Base-by-base conservation (phyloP, 2,329 filamentous ascomycete genomes). In the Didymella pinodella region DNA sequence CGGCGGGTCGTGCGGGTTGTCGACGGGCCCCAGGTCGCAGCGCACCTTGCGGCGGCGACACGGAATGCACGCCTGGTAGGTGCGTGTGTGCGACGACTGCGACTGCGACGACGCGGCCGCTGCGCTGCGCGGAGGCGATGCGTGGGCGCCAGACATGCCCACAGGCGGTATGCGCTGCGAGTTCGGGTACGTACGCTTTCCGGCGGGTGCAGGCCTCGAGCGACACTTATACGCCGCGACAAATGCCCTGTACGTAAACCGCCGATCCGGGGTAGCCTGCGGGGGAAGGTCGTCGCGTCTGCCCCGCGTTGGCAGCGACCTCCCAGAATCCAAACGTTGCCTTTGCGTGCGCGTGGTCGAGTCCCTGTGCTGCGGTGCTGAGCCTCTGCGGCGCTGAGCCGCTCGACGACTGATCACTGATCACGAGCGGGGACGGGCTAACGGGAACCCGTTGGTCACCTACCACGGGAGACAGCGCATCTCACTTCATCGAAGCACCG, bases 1-100 rank as follows among this genome's bases (percentile, higher is more conserved):
- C 2, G 95, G 95, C 54, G 94, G 94, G 70, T 96, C 92, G 78
- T 93, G 88, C 25, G 95, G 95, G 70, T 95, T 94, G 79, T 98
- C 95, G 74, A 98, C 94, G 47, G 86, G 77, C 64, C 86, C 84
- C 48, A 62, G 48, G 86, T 59, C 83, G 80, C 59, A 62, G 59
- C 59, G 59, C 28, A 62, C 59, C 46, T 62, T 62, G 26, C 59
- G 41, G 14, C 59, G 49, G 7, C 84, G 78, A 69, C 84, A 86
- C 38, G 81, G 80, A 40, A 81, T 81, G 63, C 83, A 80, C 45
- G 78, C 78, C 73, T 74, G 58, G 58, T 61, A 61, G 29, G 58
- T 61, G 48, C 58, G 53, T 10, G 58, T 61, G 54, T 61, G 58
- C 22, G 53, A 54, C 41, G 47, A 36, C 31, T 29, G 40, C 10